These are phyloP conservation scores for Calcarisporium arbuscula DNA, from an alignment of 2,329 filamentous ascomycete genomes.

Conservation along the genomic window DNA sequence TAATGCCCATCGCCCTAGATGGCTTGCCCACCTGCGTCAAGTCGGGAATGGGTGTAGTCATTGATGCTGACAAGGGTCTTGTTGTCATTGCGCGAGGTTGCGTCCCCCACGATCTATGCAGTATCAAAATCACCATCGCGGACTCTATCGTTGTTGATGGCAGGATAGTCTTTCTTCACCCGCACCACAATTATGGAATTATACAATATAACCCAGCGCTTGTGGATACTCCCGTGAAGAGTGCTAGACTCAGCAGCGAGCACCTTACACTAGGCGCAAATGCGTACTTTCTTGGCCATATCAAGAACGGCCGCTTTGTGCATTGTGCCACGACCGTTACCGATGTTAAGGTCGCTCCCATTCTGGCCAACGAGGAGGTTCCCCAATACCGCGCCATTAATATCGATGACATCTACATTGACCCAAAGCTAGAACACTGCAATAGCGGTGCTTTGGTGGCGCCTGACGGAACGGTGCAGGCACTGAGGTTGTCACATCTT, in stretches of 20 bases:
- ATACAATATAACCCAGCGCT: constrained; percentile 89
- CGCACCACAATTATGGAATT: constrained; percentile 92
- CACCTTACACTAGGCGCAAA: constrained; percentile 87
- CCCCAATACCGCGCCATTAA: constrained; percentile 93
- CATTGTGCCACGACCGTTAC: constrained; percentile 92
- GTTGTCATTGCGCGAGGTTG: constrained; percentile 91
- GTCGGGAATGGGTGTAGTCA: constrained; percentile 93
- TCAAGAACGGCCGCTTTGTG: constrained; percentile 87
- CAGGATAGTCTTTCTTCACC: constrained; percentile 92
- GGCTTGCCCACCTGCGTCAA: constrained; percentile 94
- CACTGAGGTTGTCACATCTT: constrained; percentile 92
- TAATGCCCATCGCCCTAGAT: constrained; percentile 91
- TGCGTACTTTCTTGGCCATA: constrained; percentile 95
- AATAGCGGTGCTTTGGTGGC: constrained; percentile 87
- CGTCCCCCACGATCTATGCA: constrained; percentile 92
- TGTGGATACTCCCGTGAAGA: constrained; percentile 86
- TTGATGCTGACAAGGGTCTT: constrained; percentile 91
- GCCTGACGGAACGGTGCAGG: constrained; percentile 86
- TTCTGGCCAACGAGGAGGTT: constrained; percentile 84
- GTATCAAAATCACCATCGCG: constrained; percentile 91
- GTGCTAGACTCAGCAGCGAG: constrained; percentile 72
- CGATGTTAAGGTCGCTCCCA: constrained; percentile 93
- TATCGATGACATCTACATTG: constrained; percentile 92
- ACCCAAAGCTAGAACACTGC: constrained; percentile 83
- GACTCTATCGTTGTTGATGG: constrained; percentile 92